Evolutionary conservation across 495 filamentous ascomycete genomes (phyloP), one percentile per base, ranked within the genome.

Genomic region (Aspergillus egyptiacus): DNA sequence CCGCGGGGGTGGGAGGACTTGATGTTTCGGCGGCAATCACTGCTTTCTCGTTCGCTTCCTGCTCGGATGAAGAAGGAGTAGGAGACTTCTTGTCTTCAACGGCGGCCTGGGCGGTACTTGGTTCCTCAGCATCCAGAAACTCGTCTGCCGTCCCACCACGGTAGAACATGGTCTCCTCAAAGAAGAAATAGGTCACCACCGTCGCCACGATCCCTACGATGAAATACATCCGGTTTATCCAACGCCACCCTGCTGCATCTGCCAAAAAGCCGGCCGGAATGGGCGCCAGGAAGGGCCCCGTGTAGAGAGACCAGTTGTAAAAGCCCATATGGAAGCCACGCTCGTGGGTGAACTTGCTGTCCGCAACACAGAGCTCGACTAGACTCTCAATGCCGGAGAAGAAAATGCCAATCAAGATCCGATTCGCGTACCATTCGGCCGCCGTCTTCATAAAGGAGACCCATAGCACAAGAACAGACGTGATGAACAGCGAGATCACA

Each of bases 271-370:
- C 35, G 10, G 19, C 8, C 17, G 25, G 25, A 13, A 48, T 14
- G 1, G 46, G 46, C 3, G 40, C 71, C 33, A 80, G 64, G 57
- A 74, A 79, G 42, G 74, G 74, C 42, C 69, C 69, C 1, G 68
- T 69, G 5, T 62, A 69, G 17, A 81, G 59, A 19, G 67, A 61
- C 33, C 74, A 69, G 3, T 60, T 71, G 51, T 81, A 81, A 41
- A 73, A 53, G 5, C 69, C 73, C 61, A 79, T 73, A 49, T 75
- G 75, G 17, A 64, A 63, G 1, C 74, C 76, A 18, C 78, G 57
- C 46, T 80, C 70, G 49, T 80, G 77, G 5, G 72, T 66, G 53
- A 80, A 81, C 48, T 67, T 75, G 18, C 76, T 58, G 51, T 79
- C 76, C 0, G 70, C 66, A 43, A 77, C 68, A 27, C 50, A 67